These are phyloP conservation scores for Aureobasidium namibiae DNA, from an alignment of 2,329 filamentous ascomycete genomes.

Conservation along the genomic window DNA sequence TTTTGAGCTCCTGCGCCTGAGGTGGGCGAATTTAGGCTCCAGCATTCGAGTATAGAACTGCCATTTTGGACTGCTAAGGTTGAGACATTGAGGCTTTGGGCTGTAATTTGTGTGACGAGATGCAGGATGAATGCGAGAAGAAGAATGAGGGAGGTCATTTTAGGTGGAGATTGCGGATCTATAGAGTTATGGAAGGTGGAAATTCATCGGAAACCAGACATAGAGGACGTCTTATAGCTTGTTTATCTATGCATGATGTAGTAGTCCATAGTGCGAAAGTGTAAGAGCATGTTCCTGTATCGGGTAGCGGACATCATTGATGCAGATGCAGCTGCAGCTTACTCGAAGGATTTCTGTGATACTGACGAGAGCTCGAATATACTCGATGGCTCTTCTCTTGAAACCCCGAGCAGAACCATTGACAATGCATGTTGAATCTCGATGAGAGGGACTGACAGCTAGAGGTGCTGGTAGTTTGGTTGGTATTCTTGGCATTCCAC, in stretches of 20 bases:
- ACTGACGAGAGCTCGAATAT: not conserved
- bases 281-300: no score
- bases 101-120: not conserved
- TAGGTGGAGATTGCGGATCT: no score
- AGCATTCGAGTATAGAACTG: conserved; percentile 3
- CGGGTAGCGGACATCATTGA: no score
- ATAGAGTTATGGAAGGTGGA: not conserved
- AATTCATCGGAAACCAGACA: no score
- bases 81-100: conserved; percentile 2
- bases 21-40: not conserved
- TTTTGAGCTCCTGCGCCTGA: not conserved
- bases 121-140: not conserved
- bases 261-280: not conserved
- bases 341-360: not conserved
- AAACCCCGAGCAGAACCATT: not conserved
- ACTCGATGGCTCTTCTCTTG: no score
- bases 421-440: not conserved
- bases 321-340: not conserved
- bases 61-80: not conserved
- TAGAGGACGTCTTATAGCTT: not conserved
- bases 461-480: no score
- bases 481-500: conserved; percentile 1
- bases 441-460: no score
- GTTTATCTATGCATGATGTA: not conserved
- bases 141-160: not conserved